Percentiles rank a stretch among this genome's conserved stretches.
Conservation (phyloP, 2,329 filamentous ascomycete genomes). For the Septoria petroselini region DNA sequence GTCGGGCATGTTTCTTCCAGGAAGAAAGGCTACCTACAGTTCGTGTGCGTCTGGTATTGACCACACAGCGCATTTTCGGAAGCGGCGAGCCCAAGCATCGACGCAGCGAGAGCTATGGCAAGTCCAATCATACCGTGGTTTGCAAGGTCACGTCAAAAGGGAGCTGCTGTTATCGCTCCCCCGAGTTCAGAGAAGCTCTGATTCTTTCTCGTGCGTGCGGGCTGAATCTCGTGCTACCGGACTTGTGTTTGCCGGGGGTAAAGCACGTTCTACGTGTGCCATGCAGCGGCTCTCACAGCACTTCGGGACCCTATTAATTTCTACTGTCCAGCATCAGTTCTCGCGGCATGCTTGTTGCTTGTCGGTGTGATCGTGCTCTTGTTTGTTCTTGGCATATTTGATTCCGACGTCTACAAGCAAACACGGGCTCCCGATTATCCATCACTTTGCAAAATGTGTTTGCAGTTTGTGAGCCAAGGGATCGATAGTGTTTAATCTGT, state of each 20-base stretch:
- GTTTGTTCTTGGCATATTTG: too few relatives aligned
- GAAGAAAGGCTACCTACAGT: conserved; percentile 4
- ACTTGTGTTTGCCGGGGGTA: not conserved
- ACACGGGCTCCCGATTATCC: too few relatives aligned
- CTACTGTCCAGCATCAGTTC: too few relatives aligned
- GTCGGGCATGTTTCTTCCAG: not conserved
- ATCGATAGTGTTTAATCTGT: too few relatives aligned
- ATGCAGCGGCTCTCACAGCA: too few relatives aligned
- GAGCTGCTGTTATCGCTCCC: conserved; percentile 9
- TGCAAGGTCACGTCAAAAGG: conserved; percentile 18
- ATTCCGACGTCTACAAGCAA: too few relatives aligned
- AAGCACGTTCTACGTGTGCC: not conserved
- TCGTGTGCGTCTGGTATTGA: conserved; percentile 13
- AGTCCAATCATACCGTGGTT: conserved; percentile 16
- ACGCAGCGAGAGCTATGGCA: conserved; percentile 2
- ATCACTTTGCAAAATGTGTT: too few relatives aligned
- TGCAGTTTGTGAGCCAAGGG: too few relatives aligned
- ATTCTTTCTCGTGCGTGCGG: conserved; percentile 19
- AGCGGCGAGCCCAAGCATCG: conserved; percentile 1
- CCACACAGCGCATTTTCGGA: conserved; percentile 17
- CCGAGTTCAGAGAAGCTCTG: conserved; percentile 5
- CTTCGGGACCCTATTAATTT: too few relatives aligned
- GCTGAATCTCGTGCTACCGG: conserved; percentile 18
- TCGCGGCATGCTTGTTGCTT: too few relatives aligned
- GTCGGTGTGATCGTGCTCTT: too few relatives aligned